Evolutionary conservation across 495 filamentous ascomycete species (phyloP).

Genomic region (Lophiostoma macrostomum): DNA sequence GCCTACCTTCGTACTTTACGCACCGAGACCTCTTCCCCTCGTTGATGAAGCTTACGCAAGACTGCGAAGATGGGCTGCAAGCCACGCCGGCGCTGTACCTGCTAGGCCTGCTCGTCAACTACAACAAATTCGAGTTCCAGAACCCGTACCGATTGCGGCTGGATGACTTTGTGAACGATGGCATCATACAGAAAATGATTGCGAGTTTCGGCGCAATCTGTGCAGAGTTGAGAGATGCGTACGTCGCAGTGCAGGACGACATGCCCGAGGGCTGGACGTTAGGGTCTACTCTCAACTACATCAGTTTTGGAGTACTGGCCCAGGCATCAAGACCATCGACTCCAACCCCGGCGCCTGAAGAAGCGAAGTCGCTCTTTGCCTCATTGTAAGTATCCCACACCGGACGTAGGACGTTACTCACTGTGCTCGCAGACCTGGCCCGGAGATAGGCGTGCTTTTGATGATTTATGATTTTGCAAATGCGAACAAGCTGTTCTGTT

Average conservation of each 20-base stretch:
- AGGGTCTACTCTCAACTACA: constrained; percentile 72
- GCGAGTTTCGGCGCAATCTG: constrained; percentile 70
- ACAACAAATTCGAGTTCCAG: constrained; percentile 99
- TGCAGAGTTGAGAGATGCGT: constrained; percentile 62
- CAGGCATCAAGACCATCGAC: constrained; percentile 62
- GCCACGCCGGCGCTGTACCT: constrained; percentile 75
- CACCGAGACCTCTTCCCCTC: constrained; percentile 92
- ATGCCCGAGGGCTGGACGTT: constrained; percentile 87
- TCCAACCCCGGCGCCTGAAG: constrained; percentile 60
- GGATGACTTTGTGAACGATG: constrained; percentile 97
- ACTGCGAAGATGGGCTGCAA: constrained; percentile 60
- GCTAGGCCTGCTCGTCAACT: constrained; percentile 88
- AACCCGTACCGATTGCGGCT: constrained; percentile 93
- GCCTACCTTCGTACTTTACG: constrained; percentile 89
- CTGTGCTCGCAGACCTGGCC: constrained; percentile 76
- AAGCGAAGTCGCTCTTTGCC: constrained; percentile 73
- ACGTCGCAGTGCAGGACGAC: constrained; percentile 89
- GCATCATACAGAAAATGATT: constrained; percentile 77
- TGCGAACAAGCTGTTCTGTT: constrained; percentile 93
- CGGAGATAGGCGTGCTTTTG: constrained; percentile 73
- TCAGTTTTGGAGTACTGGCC: constrained; percentile 76
- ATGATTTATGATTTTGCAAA: constrained; percentile 90
- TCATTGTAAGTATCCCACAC: constrained; percentile 50
- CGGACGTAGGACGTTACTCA: too few relatives aligned
- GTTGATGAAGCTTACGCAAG: constrained; percentile 93